phyloP scores from a whole-genome alignment of 2,329 filamentous ascomycete genomes.

The Fusarium paranaense region DNA sequence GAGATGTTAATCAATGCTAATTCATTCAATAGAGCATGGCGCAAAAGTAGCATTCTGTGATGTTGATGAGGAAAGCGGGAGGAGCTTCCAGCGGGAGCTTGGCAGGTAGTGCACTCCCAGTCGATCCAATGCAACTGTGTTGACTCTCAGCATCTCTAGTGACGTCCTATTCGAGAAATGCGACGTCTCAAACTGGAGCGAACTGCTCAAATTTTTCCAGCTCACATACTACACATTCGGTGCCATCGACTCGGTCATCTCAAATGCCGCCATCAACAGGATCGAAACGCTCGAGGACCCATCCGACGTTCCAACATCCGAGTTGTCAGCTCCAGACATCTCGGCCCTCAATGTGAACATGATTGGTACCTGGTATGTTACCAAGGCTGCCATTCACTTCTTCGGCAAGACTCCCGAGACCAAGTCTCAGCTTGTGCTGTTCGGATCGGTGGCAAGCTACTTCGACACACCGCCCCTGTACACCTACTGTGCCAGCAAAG shows the following conservation, averaged over 20 bases:
- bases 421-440: slow-evolving; percentile 10
- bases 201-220: background rate
- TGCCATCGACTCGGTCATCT: slow-evolving; percentile 2
- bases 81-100: too few species aligned
- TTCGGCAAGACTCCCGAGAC: slow-evolving; percentile 18
- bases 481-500: slow-evolving; percentile 13
- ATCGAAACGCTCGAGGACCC: background rate
- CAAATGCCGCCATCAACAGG: slow-evolving; percentile 12
- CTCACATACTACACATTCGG: background rate
- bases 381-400: slow-evolving; percentile 12
- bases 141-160: background rate
- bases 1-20: too few species aligned
- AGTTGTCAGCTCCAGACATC: background rate
- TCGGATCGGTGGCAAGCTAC: slow-evolving; percentile 4
- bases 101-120: background rate
- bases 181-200: slow-evolving; percentile 4
- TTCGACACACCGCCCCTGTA: slow-evolving; percentile 6
- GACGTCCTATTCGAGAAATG: slow-evolving; percentile 7
- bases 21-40: too few species aligned
- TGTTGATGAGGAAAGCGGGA: too few species aligned
- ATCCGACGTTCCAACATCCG: too few species aligned
- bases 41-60: too few species aligned
- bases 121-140: too few species aligned
- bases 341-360: slow-evolving; percentile 9
- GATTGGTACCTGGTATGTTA: slow-evolving; percentile 9